Evolutionary conservation across 768 basidiomycete species (phyloP).

Genomic region (Cystofilobasidium bisporidii): DNA sequence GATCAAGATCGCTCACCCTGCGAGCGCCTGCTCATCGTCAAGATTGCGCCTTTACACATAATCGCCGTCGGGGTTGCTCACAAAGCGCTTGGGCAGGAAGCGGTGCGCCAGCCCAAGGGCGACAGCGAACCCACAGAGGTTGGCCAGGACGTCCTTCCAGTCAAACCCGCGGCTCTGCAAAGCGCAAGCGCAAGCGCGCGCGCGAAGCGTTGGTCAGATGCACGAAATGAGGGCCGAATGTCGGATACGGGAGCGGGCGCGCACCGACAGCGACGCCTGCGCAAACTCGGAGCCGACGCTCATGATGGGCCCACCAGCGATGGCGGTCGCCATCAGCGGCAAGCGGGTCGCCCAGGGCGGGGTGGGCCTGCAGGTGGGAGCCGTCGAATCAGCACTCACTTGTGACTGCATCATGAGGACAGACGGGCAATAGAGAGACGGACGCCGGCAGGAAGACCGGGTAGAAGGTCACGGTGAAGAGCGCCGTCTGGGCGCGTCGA

Average conservation of each 20-base stretch:
- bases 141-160: background rate
- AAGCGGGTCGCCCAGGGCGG: background rate
- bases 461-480: background rate
- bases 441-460: background rate
- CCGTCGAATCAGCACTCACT: too few relatives aligned
- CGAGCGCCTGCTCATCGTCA: background rate
- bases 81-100: too few relatives aligned
- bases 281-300: conserved; percentile 2
- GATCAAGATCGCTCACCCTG: too few relatives aligned
- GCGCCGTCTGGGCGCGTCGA: background rate
- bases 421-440: background rate
- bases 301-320: background rate
- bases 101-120: background rate
- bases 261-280: background rate
- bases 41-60: background rate
- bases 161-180: background rate
- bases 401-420: too few relatives aligned
- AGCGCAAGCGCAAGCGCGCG: too few relatives aligned
- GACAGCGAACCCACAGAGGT: background rate
- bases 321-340: background rate
- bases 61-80: background rate
- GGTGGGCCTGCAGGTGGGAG: background rate
- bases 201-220: too few relatives aligned
- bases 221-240: too few relatives aligned
- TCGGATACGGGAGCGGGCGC: background rate